Evolutionary conservation across 768 basidiomycete species (phyloP).

Genomic region (Hericium alpestre): DNA sequence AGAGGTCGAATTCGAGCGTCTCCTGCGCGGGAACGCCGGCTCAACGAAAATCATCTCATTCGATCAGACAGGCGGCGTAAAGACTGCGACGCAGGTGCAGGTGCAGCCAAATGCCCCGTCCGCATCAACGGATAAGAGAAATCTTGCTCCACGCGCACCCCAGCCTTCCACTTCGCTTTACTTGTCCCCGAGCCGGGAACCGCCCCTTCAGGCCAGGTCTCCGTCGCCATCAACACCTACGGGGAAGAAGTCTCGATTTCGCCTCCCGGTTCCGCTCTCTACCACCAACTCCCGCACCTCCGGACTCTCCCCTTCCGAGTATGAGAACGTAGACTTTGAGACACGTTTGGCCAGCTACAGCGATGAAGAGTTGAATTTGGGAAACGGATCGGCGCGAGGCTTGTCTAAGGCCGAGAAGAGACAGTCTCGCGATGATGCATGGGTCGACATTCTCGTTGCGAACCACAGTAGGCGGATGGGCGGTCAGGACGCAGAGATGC

Average conservation of each 20-base stretch:
- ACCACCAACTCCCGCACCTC: conserved; percentile 42
- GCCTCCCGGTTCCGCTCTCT: conserved; percentile 40
- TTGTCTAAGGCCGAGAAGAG: conserved; percentile 30
- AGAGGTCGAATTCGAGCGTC: conserved; percentile 73
- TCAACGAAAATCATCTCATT: conserved; percentile 29
- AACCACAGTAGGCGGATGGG: conserved; percentile 39
- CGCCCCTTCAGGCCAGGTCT: neutral
- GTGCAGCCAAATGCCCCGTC: neutral
- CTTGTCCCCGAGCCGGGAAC: neutral
- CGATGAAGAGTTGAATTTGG: conserved; percentile 27
- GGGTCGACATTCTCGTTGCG: conserved; percentile 80
- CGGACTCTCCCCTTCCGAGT: conserved; percentile 58
- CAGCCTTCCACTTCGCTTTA: neutral
- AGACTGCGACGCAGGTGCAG: conserved; percentile 5
- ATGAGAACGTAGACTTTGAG: conserved; percentile 75
- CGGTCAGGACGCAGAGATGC: conserved; percentile 42
- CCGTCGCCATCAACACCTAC: conserved; percentile 22
- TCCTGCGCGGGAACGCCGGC: conserved; percentile 46
- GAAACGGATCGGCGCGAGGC: conserved; percentile 2
- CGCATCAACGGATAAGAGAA: neutral
- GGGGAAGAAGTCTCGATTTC: conserved; percentile 43
- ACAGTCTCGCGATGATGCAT: conserved; percentile 58
- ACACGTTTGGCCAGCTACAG: conserved; percentile 62
- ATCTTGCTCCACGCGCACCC: neutral
- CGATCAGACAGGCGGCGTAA: conserved; percentile 13